A percentile compares a stretch with the other conserved stretches of the same genome.
phyloP scores from a whole-genome alignment of 2,329 filamentous ascomycete species.

The Coniella lustricola region DNA sequence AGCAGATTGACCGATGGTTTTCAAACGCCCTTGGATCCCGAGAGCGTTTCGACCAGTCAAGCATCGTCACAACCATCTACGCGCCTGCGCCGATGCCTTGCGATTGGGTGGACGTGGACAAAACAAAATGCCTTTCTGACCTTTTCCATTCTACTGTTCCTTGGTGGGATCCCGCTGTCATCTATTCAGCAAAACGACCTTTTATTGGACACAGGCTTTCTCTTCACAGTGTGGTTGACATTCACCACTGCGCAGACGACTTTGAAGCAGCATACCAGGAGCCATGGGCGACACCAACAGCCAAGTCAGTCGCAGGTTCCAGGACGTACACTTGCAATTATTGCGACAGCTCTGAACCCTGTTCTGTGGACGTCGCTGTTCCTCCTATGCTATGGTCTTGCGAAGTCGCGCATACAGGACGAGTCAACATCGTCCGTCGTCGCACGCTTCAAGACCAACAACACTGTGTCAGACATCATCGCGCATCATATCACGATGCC shows the following conservation, averaged over 20 bases:
- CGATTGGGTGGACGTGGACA: neutral
- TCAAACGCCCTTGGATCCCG: neutral
- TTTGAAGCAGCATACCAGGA: conserved; percentile 23
- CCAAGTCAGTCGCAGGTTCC: neutral
- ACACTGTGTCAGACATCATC: conserved; percentile 21
- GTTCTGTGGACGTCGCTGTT: conserved; percentile 40
- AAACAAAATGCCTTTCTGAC: conserved; percentile 19
- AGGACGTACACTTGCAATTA: conserved; percentile 17
- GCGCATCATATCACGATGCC: too few relatives aligned
- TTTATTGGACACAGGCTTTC: conserved; percentile 37
- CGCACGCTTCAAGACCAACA: conserved; percentile 22
- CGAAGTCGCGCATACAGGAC: conserved; percentile 26
- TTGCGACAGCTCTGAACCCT: conserved; percentile 38
- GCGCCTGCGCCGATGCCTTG: neutral
- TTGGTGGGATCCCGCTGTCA: conserved; percentile 36
- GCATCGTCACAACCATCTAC: neutral
- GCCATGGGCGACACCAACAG: conserved; percentile 6
- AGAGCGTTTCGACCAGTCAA: neutral
- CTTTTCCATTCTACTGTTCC: conserved; percentile 25
- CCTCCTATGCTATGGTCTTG: conserved; percentile 36
- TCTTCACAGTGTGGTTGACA: conserved; percentile 44
- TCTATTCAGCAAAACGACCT: conserved; percentile 26
- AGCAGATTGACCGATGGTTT: neutral
- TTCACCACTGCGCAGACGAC: conserved; percentile 31
- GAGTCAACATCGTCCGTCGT: conserved; percentile 20